These are phyloP conservation scores for Talaromyces sp. DNA, from an alignment of 2,329 filamentous ascomycete species.

Conservation along the genomic window DNA sequence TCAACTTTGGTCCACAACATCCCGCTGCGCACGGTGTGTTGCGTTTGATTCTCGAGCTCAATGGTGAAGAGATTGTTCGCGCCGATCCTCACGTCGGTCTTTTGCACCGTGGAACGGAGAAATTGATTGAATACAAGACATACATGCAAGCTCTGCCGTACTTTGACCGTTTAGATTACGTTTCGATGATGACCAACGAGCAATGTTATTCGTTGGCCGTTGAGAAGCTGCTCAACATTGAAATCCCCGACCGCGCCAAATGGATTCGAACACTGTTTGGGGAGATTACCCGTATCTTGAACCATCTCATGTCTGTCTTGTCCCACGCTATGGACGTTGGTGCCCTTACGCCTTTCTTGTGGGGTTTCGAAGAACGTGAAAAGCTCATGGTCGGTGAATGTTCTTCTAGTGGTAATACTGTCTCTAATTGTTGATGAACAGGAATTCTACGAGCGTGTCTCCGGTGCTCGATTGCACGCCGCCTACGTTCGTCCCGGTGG, in stretches of 20 bases:
- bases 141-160: constrained; percentile 97
- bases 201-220: constrained; percentile 94
- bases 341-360: constrained; percentile 94
- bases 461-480: constrained; percentile 91
- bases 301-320: constrained; percentile 96
- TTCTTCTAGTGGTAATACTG: too few relatives aligned
- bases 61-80: constrained; percentile 94
- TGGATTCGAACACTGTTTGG: constrained; percentile 94
- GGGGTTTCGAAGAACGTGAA: constrained; percentile 99
- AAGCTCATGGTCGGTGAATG: constrained; percentile 84
- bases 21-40: constrained; percentile 97
- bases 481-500: constrained; percentile 95
- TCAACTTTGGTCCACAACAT: constrained; percentile 99
- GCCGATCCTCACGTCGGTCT: constrained; percentile 95
- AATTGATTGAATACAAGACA: constrained; percentile 99
- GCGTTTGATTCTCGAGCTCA: constrained; percentile 93
- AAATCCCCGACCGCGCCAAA: constrained; percentile 92
- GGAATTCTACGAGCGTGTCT: constrained; percentile 99
- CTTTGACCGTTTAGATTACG: constrained; percentile 97
- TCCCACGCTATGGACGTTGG: constrained; percentile 99
- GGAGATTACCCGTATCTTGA: constrained; percentile 88
- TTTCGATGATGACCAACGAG: constrained; percentile 99
- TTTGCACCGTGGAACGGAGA: constrained; percentile 95
- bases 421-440: constrained; percentile 35
- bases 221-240: constrained; percentile 95